Base-by-base conservation (phyloP, 225 moss, liverwort and hornwort species). In the Lunularia cruciata region DNA sequence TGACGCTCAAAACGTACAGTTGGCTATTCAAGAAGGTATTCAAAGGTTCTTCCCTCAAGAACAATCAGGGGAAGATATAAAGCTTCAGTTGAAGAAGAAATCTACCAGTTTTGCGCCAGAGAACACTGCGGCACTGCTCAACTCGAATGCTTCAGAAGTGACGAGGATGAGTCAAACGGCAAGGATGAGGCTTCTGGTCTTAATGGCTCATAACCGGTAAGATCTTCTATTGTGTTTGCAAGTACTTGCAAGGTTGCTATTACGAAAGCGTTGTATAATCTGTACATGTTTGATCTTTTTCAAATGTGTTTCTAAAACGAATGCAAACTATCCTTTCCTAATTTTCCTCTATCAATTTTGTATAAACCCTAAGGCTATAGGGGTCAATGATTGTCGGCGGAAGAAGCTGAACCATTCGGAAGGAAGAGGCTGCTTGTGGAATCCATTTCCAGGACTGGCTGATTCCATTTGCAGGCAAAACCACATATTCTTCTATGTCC, bases 181-280 rank as follows among this genome's bases (percentile, higher is more conserved):
- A 37, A 75, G 83, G 38, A 70, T 75, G 42, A 81, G 89, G 69
- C 72, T 90, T 60, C 25, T 90, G 47, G 89, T 90, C 56, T 76
- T 90, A 43, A 73, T 87, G 67, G 75, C 82, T 27, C 76, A 81
- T 56, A 75, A 74, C 78, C 85, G 80, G 89, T 90, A 83, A 89
- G 87, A 37, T 14, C 42, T 82, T 53, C 72, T 67, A 57, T 52
- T 70, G 63, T 58, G 60, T 72, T 49, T 15, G 4, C 33, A 15
- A 57, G 28, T 57, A 6, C 14, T 32, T 16, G 33, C 33, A 1
- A 57, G 54, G 28, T 27, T 31, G 0, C 6, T 31, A 7, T 5
- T 31, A 31, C 16, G 6, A 57, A 32, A n/a, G n/a, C n/a, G 31
- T 31, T 33, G 12, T 11, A 16, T 57, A 32, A 32, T 32, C 7